These are phyloP conservation scores for Dictyostelium capitatum DNA, from an alignment of 78 protist genomes.

Conservation along the genomic window DNA sequence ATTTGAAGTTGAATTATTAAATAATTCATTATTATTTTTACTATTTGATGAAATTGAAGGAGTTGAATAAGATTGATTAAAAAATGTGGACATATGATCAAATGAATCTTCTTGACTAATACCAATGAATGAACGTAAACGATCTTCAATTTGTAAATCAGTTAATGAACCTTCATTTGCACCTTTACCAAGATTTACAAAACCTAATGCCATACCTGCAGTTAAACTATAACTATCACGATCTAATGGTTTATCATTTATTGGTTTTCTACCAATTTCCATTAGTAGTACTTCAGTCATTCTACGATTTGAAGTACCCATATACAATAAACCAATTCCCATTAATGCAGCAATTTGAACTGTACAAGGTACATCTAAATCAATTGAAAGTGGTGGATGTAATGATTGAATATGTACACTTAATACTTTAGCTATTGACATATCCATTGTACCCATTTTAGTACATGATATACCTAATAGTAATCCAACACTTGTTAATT, in stretches of 20 bases:
- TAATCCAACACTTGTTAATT: conserved; percentile 88
- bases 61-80: not conserved
- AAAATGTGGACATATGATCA: conserved; percentile 17
- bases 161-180: conserved; percentile 70
- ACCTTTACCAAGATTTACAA: conserved; percentile 86
- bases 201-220: conserved; percentile 94
- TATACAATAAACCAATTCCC: conserved; percentile 94
- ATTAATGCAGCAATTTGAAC: conserved; percentile 92
- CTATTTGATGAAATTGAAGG: not conserved
- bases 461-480: conserved; percentile 92
- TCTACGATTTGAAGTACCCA: conserved; percentile 84
- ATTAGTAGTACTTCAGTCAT: conserved; percentile 89
- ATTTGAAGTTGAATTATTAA: no score
- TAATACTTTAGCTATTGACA: conserved; percentile 86
- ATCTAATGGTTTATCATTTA: conserved; percentile 68
- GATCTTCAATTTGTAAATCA: conserved; percentile 89
- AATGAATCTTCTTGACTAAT: conserved; percentile 32
- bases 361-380: conserved; percentile 87
- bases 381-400: conserved; percentile 91
- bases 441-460: conserved; percentile 86
- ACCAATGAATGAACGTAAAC: conserved; percentile 56
- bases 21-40: not conserved
- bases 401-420: conserved; percentile 93
- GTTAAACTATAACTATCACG: conserved; percentile 91
- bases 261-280: conserved; percentile 87